These are phyloP conservation scores for Microsporum canis DNA, from an alignment of 2,329 filamentous ascomycete genomes.

Conservation along the genomic window DNA sequence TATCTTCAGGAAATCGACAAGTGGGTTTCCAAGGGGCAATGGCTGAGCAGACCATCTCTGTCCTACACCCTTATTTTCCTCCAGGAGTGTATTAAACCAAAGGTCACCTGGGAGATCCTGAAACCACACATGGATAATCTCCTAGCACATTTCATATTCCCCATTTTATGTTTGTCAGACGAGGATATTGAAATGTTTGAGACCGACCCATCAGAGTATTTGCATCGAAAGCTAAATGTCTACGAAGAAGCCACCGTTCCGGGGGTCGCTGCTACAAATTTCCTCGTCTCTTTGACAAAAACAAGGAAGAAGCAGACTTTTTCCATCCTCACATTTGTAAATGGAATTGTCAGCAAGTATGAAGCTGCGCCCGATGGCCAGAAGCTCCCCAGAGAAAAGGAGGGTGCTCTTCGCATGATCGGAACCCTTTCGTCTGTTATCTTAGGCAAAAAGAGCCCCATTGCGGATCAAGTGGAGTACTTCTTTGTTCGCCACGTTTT, in stretches of 20 bases:
- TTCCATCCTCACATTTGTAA: conserved; percentile 87
- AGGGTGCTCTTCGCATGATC: conserved; percentile 94
- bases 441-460: conserved; percentile 93
- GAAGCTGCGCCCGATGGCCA: conserved; percentile 71
- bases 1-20: conserved; percentile 93
- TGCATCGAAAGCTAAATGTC: conserved; percentile 94
- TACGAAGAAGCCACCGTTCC: conserved; percentile 95
- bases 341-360: conserved; percentile 86
- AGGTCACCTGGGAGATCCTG: conserved; percentile 90
- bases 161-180: conserved; percentile 79
- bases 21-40: conserved; percentile 88
- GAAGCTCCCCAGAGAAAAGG: conserved; percentile 91
- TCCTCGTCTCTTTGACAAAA: conserved; percentile 89
- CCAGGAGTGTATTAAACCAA: conserved; percentile 94
- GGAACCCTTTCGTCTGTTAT: conserved; percentile 89
- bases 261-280: conserved; percentile 92
- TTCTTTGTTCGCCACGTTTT: conserved; percentile 98
- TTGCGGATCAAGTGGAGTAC: conserved; percentile 94
- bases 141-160: conserved; percentile 90
- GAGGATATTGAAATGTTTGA: conserved; percentile 92
- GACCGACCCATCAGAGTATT: conserved; percentile 88
- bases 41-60: conserved; percentile 87
- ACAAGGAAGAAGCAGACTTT: conserved; percentile 91
- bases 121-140: conserved; percentile 89
- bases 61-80: conserved; percentile 91